Evolutionary conservation across 108 stramenopile genomes (phyloP), one percentile per base, ranked within the genome.

Genomic region (Skeletonema marinoi): DNA sequence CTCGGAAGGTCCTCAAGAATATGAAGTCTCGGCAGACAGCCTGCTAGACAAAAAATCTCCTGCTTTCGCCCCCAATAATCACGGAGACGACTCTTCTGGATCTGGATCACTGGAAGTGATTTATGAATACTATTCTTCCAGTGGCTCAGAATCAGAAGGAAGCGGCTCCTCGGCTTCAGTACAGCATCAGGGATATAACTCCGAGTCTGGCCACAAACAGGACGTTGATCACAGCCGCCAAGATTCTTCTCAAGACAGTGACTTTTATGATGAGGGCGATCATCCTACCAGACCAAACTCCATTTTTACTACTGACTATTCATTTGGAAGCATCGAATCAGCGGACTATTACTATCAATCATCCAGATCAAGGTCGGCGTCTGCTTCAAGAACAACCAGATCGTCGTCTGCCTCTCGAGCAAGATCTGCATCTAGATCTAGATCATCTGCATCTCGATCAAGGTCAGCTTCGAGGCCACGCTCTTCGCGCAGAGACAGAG

Each of bases 41-140:
- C 59, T 71, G 17, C 29, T 70, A 3, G 69, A 70, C 19, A 30
- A 50, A 50, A 56, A 35, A 2, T 5, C 4, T 32, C 51, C 50
- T 56, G 29, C 8, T 31, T 35, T 32, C 35, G 29, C 6, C 31
- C 50, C 48, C 7, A 25, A 21, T 35, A 6, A 17, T 54, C 8
- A 68, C 17, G 51, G 13, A 12, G 71, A 72, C 13, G 39, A 72
- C 25, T 11, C 12, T 32, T 41, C 59, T 9, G 14, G 6, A 17
- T 41, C 59, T 9, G 32, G 12, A n/a, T 32, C 58, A 3, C 71
- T 72, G 16, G 60, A 61, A 17, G 33, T 72, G 2, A 36, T 61
- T 31, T 61, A 72, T 62, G 71, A 72, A 8, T 39, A 72, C 71
- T 68, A 32, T 32, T 25, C 46, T 32, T 25, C 46, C 48, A 48